Evolutionary conservation across 1,284 basidiomycete genomes (phyloP).

Genomic region (Puccinia triticina): DNA sequence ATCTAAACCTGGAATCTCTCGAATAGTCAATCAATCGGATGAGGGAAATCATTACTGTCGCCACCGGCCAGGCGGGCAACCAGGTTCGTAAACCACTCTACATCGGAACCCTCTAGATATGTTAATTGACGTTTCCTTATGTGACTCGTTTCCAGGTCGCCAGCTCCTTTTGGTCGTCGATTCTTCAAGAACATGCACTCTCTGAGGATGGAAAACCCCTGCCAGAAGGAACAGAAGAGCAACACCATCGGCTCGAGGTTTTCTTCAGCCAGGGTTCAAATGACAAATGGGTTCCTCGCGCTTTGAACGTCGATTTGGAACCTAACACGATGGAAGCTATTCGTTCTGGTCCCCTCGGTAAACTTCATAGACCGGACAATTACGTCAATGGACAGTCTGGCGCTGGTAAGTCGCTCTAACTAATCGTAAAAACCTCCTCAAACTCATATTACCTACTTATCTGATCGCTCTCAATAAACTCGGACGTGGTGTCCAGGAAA

Average conservation of each 20-base stretch:
- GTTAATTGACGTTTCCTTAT: too few species aligned
- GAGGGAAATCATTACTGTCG: conserved; percentile 54
- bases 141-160: too few species aligned
- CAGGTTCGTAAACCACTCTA: conserved; percentile 62
- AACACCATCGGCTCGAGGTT: conserved; percentile 58
- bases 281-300: conserved; percentile 59
- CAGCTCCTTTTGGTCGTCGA: conserved; percentile 75
- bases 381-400: conserved; percentile 58
- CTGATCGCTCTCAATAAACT: background rate
- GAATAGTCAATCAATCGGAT: conserved; percentile 20
- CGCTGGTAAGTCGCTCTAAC: conserved; percentile 59
- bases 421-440: background rate
- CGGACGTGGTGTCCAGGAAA: conserved; percentile 1
- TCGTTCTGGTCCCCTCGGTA: conserved; percentile 59
- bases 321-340: conserved; percentile 60
- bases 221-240: conserved; percentile 51
- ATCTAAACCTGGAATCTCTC: background rate
- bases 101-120: too few species aligned
- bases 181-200: conserved; percentile 78
- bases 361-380: conserved; percentile 60
- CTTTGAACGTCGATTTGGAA: conserved; percentile 59
- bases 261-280: conserved; percentile 60
- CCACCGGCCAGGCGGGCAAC: conserved; percentile 67
- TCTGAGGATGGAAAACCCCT: conserved; percentile 70
- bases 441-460: background rate